Percentiles rank a stretch among this genome's conserved stretches.
Evolutionary conservation across 2,329 filamentous ascomycete species (phyloP).

Genomic region (Aspergillus neoniger): DNA sequence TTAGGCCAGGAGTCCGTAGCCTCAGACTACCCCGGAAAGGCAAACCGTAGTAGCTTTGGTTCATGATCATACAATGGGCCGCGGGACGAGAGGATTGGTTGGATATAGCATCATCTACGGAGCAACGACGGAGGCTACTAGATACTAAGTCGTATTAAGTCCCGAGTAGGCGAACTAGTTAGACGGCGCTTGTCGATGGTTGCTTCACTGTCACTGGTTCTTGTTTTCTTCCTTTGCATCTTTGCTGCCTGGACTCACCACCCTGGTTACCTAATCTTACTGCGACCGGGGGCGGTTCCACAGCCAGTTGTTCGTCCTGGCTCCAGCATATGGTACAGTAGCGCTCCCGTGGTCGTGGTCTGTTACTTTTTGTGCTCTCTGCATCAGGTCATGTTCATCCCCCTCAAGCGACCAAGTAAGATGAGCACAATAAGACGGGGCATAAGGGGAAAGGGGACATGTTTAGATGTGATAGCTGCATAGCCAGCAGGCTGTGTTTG

Average conservation of each 20-base stretch:
- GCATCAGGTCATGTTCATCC: background rate
- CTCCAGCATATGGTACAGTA: background rate
- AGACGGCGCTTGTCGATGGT: background rate
- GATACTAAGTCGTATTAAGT: too few species aligned
- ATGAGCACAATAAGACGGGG: too few species aligned
- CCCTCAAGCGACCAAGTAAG: background rate
- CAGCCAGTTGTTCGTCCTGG: constrained; percentile 19
- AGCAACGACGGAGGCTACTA: background rate
- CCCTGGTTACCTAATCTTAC: constrained; percentile 4
- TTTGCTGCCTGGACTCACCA: constrained; percentile 4
- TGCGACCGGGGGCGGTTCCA: constrained; percentile 13
- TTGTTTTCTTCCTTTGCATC: background rate
- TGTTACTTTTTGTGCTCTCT: background rate
- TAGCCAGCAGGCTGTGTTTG: background rate
- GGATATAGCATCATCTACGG: background rate
- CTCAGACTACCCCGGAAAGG: constrained; percentile 2
- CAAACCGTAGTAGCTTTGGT: background rate
- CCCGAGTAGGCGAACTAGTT: too few species aligned
- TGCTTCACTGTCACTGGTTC: background rate
- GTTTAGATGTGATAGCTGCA: background rate
- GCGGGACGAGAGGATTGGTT: background rate
- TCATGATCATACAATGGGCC: constrained; percentile 1
- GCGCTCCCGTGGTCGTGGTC: background rate
- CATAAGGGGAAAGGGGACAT: too few species aligned
- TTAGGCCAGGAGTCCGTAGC: background rate